Evolutionary conservation across 1,139 yeast species (phyloP).

Genomic region (Nakaseomyces sp.): DNA sequence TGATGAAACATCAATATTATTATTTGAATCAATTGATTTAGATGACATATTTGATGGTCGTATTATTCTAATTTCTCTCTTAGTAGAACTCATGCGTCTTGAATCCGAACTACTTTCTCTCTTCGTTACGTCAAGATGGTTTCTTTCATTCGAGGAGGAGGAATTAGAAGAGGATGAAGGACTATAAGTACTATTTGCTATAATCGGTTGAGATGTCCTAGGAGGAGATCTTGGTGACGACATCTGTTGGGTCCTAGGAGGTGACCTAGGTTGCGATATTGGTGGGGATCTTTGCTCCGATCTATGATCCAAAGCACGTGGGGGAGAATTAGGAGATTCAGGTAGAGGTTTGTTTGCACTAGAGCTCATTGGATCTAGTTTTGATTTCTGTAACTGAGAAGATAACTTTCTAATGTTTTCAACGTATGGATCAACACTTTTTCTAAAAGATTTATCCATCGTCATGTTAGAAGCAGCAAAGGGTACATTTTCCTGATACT

Average conservation of each 20-base stretch:
- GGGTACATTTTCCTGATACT: constrained; percentile 1
- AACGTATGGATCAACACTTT: constrained; percentile 15
- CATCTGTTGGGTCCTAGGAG: background rate
- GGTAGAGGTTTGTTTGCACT: background rate
- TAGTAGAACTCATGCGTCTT: background rate
- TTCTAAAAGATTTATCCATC: background rate
- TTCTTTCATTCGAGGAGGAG: background rate
- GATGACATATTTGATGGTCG: background rate
- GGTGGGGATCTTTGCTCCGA: constrained; percentile 1
- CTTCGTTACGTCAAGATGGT: background rate
- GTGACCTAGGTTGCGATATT: background rate
- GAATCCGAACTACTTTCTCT: background rate
- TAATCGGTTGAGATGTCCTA: background rate
- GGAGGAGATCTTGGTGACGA: background rate
- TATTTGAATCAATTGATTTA: background rate
- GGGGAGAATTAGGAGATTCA: background rate
- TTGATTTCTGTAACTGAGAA: constrained; percentile 18
- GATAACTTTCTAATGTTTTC: constrained; percentile 26
- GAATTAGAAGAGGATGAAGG: background rate
- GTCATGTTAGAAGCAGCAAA: constrained; percentile 5
- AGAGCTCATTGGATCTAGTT: background rate
- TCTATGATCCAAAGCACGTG: background rate
- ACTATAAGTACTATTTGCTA: background rate
- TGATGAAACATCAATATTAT: background rate
- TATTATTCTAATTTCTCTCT: constrained; percentile 1